Evolutionary conservation across 2,329 filamentous ascomycete genomes (phyloP), one percentile per base, ranked within the genome.

Genomic region (Coniochaeta prunicola): DNA sequence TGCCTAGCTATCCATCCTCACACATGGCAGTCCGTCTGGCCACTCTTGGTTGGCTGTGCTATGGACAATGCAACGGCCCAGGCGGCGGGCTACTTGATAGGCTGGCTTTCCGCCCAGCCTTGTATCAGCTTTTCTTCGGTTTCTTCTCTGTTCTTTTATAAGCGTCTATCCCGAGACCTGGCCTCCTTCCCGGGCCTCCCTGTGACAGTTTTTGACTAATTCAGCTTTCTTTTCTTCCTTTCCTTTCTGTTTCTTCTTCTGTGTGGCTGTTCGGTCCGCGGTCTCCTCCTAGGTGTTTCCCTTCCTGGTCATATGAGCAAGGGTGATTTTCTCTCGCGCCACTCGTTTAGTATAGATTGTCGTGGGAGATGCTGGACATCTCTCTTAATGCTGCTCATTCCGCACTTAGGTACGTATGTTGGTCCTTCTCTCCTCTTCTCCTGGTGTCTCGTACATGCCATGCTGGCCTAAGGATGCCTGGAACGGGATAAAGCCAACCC

Each of bases 281-380:
- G 53, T 31, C 30, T 55, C 53, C 17, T 21, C 36, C 33, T 19
- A 24, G 8, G 30, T 55, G 1, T 19, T 55, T 55, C 36, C 34
- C 42, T 15, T 30, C 34, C 53, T 56, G 26, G 19, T 19, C 24
- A 34, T 42, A 26, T n/a, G 54, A 55, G 13, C 53, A 55, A 34
- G 24, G 36, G 33, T 6, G 40, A n/a, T 40, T 42, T 15, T 33
- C 54, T 40, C 15, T 42, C 28, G 54, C 54, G 54, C 9, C 54
- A 42, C 33, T 30, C 9, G 6, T 38, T 42, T 13, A 56, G 10
- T 40, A 19, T 56, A 42, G 34, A 55, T 34, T 42, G 61, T 57
- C 19, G 57, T 59, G 60, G 57, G 65, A 66, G 66, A 64, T 68
- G 65, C 66, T 57, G 66, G 66, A 30, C 63, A 63, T 67, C 66